Evolutionary conservation across 495 filamentous ascomycete genomes (phyloP).

Genomic region (Trichoderma parareesei): DNA sequence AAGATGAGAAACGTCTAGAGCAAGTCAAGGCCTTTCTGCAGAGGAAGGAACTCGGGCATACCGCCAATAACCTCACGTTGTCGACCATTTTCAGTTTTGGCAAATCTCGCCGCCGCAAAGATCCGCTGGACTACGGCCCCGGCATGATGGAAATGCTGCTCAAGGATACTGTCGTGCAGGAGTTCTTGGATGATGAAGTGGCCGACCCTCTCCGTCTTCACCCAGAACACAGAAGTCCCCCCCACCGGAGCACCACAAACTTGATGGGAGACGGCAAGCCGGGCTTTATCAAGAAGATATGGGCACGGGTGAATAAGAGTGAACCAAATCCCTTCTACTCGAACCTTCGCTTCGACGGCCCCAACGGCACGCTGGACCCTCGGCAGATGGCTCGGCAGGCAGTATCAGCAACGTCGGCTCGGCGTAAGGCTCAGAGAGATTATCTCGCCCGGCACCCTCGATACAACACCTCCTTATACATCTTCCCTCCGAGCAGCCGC

Average conservation of each 20-base stretch:
- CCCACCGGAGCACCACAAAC: constrained; percentile 30
- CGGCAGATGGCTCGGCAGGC: constrained; percentile 83
- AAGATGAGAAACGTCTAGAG: constrained; percentile 94
- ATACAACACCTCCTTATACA: constrained; percentile 88
- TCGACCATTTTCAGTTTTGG: constrained; percentile 83
- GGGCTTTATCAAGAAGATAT: constrained; percentile 47
- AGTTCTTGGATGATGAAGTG: constrained; percentile 77
- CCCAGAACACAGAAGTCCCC: constrained; percentile 13
- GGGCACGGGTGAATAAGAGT: constrained; percentile 51
- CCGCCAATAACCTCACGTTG: constrained; percentile 65
- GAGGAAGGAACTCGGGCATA: constrained; percentile 69
- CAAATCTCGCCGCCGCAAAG: constrained; percentile 54
- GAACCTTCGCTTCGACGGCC: constrained; percentile 60
- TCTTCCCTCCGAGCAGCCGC: constrained; percentile 70
- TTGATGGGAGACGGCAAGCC: constrained; percentile 32
- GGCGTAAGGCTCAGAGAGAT: constrained; percentile 81
- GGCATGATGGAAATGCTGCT: constrained; percentile 90
- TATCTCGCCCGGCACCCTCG: constrained; percentile 79
- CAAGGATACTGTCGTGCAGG: constrained; percentile 87
- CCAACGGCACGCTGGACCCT: constrained; percentile 72
- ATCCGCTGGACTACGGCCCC: constrained; percentile 80
- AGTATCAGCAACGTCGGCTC: constrained; percentile 68
- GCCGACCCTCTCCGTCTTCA: constrained; percentile 16
- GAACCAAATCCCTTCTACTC: constrained; percentile 97
- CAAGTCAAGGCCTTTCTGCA: constrained; percentile 92